phyloP scores from a whole-genome alignment of 1,284 basidiomycete species.

The Cerioporus squamosus region DNA sequence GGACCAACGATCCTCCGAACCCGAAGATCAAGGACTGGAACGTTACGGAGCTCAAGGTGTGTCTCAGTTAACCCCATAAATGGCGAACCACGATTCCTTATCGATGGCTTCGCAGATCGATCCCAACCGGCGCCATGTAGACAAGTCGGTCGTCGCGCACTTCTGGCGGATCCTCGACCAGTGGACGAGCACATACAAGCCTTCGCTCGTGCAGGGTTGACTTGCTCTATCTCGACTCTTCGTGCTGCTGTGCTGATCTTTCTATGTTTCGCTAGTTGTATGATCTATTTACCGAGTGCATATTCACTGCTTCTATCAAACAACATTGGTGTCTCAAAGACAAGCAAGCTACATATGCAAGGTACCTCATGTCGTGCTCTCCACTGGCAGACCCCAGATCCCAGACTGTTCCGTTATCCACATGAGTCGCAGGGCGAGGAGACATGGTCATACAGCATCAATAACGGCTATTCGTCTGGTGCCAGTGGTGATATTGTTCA shows the following conservation, averaged over 20 bases:
- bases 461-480: conserved; percentile 21
- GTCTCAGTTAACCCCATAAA: conserved; percentile 8
- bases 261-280: conserved; percentile 9
- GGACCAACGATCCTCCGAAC: conserved; percentile 91
- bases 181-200: conserved; percentile 83
- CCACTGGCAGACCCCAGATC: no score
- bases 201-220: conserved; percentile 59
- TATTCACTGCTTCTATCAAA: conserved; percentile 2
- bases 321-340: not conserved
- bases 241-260: not conserved
- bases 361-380: not conserved
- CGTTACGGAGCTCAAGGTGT: conserved; percentile 89
- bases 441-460: conserved; percentile 14
- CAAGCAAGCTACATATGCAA: not conserved
- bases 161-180: conserved; percentile 93
- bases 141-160: conserved; percentile 92
- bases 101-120: conserved; percentile 67
- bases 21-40: conserved; percentile 95
- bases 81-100: not conserved
- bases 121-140: conserved; percentile 88
- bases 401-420: not conserved
- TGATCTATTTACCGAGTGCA: conserved; percentile 5
- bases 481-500: conserved; percentile 22
- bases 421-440: not conserved
- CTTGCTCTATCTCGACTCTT: no score